Base-by-base conservation (phyloP, 23 red algal species). In the Gracilaria domingensis region DNA sequence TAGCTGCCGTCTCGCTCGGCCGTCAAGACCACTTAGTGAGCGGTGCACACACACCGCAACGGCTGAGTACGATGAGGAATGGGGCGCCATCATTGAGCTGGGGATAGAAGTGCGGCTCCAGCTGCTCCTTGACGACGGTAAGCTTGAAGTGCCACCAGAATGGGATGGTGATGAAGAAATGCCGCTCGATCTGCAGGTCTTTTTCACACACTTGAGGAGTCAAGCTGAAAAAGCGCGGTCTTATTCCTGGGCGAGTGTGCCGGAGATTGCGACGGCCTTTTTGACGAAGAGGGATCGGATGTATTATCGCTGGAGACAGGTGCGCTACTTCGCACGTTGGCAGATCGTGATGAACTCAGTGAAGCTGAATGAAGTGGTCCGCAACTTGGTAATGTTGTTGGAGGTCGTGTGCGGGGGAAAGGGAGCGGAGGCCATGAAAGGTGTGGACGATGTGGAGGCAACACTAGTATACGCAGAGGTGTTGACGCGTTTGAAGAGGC, bases 261-360 rank as follows among this genome's bases (percentile, higher is more conserved):
- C 45, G 47, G 30, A 77, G n/a, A 51, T 51, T 77, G 72, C 72
- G 24, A 77, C 72, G 21, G 72, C 72, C 34, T 77, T 77, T 14
- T 16, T 77, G 21, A 77, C 72, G 21, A 77, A 25, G 39, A 23
- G n/a, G 21, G 72, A 77, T 51, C 72, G n/a, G 26, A 11, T 77
- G 0, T 77, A 39, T 45, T 77, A 49, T 51, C 72, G 72, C 23
- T 77, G 72, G 72, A 77, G 72, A 51, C 72, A 77, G 16, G 24
- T 77, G 47, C 40, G 72, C 21, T 29, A 45, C 40, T 77, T 77
- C 34, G 40, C 42, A 42, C 8, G 47, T 24, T 77, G 72, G 72
- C 72, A 2, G 40, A 4, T 49, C 7, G 72, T 51, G 30, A 35
- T 3, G 21, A 13, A 11, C 33, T 21, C 72, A 25, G 39, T 12